Evolutionary conservation across 768 basidiomycete species (phyloP).

Genomic region (Suillus paluster): DNA sequence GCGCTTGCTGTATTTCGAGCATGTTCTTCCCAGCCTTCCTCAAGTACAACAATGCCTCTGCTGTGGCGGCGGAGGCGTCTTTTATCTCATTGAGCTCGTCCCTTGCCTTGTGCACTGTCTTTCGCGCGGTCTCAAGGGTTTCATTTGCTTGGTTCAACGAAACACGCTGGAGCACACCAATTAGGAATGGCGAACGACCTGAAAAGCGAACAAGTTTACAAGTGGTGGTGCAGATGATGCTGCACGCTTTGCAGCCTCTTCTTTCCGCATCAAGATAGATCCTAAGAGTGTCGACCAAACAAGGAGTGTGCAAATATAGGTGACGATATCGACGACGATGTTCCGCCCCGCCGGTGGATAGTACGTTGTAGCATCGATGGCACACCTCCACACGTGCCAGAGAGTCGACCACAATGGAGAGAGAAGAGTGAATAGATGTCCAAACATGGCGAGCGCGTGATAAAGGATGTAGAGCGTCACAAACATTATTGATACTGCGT

Average conservation of each 20-base stretch:
- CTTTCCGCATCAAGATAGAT: neutral
- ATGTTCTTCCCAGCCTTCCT: neutral
- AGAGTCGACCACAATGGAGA: neutral
- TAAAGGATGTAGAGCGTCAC: neutral
- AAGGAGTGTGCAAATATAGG: neutral
- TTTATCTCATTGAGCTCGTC: neutral
- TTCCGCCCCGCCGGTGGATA: neutral
- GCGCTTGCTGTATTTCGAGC: slow-evolving; percentile 28
- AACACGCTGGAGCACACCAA: neutral
- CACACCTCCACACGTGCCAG: neutral
- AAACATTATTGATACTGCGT: neutral
- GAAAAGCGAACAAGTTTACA: neutral
- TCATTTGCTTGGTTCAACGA: neutral
- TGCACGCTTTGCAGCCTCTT: neutral
- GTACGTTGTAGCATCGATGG: neutral
- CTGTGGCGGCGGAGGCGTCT: neutral
- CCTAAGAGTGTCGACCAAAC: neutral
- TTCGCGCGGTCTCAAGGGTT: neutral
- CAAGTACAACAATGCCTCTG: neutral
- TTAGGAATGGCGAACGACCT: neutral
- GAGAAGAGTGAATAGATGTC: neutral
- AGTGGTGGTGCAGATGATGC: neutral
- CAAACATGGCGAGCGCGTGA: neutral
- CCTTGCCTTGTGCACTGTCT: neutral
- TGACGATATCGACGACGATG: neutral